These are phyloP conservation scores for Candida berthetii DNA, from an alignment of 805 yeast species.

Conservation along the genomic window DNA sequence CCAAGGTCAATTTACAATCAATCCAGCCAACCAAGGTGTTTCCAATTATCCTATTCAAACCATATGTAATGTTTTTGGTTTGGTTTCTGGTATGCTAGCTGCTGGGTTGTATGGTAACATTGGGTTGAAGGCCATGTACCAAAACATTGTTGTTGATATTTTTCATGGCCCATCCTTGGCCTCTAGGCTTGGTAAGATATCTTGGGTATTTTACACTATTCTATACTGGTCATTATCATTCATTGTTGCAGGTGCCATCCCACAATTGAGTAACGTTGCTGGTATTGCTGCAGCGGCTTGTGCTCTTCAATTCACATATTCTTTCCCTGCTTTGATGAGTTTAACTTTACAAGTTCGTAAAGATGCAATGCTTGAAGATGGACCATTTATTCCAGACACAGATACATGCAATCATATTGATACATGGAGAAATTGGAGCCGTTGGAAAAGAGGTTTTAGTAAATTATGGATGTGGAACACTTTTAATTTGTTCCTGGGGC, in stretches of 20 bases:
- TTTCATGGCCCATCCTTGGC: conserved; percentile 14
- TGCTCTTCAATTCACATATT: conserved; percentile 14
- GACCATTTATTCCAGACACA: conserved; percentile 8
- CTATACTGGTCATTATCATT: conserved; percentile 11
- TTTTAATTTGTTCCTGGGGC: conserved; percentile 14
- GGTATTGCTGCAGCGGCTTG: conserved; percentile 18
- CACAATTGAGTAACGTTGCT: conserved; percentile 17
- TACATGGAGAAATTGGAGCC: conserved; percentile 5
- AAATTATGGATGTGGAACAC: conserved; percentile 11
- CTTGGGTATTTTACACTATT: conserved; percentile 15
- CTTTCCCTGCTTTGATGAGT: conserved; percentile 19
- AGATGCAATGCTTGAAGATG: conserved; percentile 13
- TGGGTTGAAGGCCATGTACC: conserved; percentile 38
- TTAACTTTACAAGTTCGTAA: conserved; percentile 15
- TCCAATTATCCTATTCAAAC: conserved; percentile 28
- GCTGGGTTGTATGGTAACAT: conserved; percentile 40
- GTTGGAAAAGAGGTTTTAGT: conserved; percentile 15
- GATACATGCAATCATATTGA: conserved; percentile 6
- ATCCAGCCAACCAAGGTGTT: conserved; percentile 40
- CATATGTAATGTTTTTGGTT: conserved; percentile 27
- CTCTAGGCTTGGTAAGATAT: conserved; percentile 15
- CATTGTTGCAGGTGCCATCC: conserved; percentile 18
- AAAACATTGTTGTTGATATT: conserved; percentile 11
- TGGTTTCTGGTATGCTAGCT: conserved; percentile 35
- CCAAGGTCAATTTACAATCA: conserved; percentile 38